Base-by-base conservation (phyloP, 129 eudicot species). In the Saposhnikovia divaricata region DNA sequence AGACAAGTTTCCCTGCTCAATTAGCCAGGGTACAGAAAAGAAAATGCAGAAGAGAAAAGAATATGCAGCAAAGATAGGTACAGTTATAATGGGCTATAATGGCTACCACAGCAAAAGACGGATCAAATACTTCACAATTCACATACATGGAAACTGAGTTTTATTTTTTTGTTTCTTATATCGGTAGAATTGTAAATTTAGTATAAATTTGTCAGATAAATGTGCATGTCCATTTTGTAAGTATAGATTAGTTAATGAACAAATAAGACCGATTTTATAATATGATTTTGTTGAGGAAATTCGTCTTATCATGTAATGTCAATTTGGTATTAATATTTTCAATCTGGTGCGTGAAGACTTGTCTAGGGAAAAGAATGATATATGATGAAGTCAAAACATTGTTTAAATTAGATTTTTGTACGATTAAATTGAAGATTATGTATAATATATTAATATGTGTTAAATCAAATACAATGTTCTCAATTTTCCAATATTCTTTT, bases 1-100 rank as follows among this genome's bases (percentile, higher is more conserved):
- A 51, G 69, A 57, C 19, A 79, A 18, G 65, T 39, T 28, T 48
- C 53, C 27, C 43, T 72, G 71, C 80, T 44, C 57, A 68, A 68
- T n/a, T 61, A n/a, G 69, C 16, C 34, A 3, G 34, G 34, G 5
- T 25, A 61, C 69, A n/a, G 34, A n/a, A 61, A 10, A n/a, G 34
- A n/a, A 61, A 10, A n/a, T 61, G 34, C 69, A 61, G 34, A 25
- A 61, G 69, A 61, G 37, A 61, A 19, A 19, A 61, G 69, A 61
- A 61, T n/a, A 61, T n/a, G 66, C 31, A 59, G 66, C 66, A n/a
- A 59, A 59, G 66, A 12, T 23, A 57, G 28, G 66, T n/a, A 31
- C 31, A 59, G 66, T 25, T 59, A 59, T 8, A 59, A 8, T 9
- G 66, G 9, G 66, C 8, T 9, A 4, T 5, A 34, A 34, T 5